phyloP scores from a whole-genome alignment of 768 basidiomycete genomes.

The Auriculariales sp. region DNA sequence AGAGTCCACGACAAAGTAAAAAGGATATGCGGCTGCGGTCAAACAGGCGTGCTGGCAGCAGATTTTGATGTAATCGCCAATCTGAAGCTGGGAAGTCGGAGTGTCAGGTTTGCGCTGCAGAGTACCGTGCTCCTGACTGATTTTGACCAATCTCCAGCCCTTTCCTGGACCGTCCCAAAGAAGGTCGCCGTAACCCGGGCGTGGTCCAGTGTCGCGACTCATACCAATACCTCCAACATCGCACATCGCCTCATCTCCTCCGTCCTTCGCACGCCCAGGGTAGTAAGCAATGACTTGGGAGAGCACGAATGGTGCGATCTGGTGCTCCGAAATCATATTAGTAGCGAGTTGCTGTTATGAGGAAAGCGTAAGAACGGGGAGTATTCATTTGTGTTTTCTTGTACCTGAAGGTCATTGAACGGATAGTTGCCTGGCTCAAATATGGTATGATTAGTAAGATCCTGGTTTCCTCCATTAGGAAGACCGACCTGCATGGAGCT shows the following conservation, averaged over 20 bases:
- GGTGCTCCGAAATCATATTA: conserved; percentile 35
- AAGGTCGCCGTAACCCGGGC: conserved; percentile 57
- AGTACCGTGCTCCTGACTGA: conserved; percentile 72
- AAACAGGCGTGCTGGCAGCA: conserved; percentile 80
- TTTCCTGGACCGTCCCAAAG: conserved; percentile 28
- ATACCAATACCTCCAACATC: conserved; percentile 80
- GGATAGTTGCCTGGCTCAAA: conserved; percentile 55
- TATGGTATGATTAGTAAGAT: not conserved
- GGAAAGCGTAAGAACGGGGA: too few species aligned
- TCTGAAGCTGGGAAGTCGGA: not conserved
- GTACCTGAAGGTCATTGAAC: conserved; percentile 56
- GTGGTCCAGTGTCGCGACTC: conserved; percentile 73
- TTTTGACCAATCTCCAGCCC: conserved; percentile 47
- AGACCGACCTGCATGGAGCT: conserved; percentile 56
- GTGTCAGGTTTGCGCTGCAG: conserved; percentile 16
- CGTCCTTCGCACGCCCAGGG: conserved; percentile 45
- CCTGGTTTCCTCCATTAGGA: not conserved
- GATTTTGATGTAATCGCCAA: conserved; percentile 45
- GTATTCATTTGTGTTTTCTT: too few species aligned
- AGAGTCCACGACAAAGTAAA: conserved; percentile 74
- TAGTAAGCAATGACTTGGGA: conserved; percentile 72
- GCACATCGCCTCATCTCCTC: conserved; percentile 59
- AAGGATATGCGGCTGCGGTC: conserved; percentile 63
- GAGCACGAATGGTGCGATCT: conserved; percentile 53
- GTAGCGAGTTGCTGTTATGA: conserved; percentile 48